Evolutionary conservation across 139 green algal species (phyloP).

Genomic region (Coelastrella sp.): DNA sequence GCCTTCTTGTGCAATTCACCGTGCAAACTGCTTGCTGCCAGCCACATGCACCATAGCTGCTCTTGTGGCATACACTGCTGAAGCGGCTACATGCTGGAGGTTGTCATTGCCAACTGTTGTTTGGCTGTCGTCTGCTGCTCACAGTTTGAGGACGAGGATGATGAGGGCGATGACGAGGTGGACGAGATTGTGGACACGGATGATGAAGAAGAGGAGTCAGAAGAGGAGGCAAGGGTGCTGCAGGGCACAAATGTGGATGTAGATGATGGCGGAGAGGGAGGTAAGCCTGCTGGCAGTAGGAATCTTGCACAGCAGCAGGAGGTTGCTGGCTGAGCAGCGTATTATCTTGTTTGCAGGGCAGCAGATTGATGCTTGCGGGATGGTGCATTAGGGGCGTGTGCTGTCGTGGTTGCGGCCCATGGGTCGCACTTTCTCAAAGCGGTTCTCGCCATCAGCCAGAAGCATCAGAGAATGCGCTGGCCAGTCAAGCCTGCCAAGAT

Average conservation of each 20-base stretch:
- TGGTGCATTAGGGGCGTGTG: too few species aligned
- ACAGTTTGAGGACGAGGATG: conserved; percentile 70
- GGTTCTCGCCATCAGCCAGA: too few species aligned
- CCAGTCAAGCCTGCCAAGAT: too few species aligned
- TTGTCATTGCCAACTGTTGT: background rate
- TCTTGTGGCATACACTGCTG: background rate
- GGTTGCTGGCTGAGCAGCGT: too few species aligned
- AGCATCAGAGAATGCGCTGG: too few species aligned
- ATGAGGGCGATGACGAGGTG: conserved; percentile 66
- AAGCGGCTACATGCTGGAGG: background rate
- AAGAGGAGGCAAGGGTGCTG: background rate
- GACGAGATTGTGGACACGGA: conserved; percentile 62
- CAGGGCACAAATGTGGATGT: conserved; percentile 11
- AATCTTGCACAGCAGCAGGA: background rate
- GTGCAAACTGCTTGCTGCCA: too few species aligned
- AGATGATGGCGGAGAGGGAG: conserved; percentile 32
- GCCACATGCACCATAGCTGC: too few species aligned
- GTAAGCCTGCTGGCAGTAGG: background rate
- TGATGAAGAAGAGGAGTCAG: conserved; percentile 64
- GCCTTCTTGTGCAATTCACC: too few species aligned
- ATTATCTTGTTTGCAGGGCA: too few species aligned
- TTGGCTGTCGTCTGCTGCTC: background rate
- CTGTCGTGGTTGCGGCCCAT: too few species aligned
- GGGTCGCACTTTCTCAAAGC: too few species aligned
- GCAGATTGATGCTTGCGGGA: too few species aligned